These are phyloP conservation scores for Aspergillus viridinutans DNA, from an alignment of 2,329 filamentous ascomycete genomes.

Conservation along the genomic window DNA sequence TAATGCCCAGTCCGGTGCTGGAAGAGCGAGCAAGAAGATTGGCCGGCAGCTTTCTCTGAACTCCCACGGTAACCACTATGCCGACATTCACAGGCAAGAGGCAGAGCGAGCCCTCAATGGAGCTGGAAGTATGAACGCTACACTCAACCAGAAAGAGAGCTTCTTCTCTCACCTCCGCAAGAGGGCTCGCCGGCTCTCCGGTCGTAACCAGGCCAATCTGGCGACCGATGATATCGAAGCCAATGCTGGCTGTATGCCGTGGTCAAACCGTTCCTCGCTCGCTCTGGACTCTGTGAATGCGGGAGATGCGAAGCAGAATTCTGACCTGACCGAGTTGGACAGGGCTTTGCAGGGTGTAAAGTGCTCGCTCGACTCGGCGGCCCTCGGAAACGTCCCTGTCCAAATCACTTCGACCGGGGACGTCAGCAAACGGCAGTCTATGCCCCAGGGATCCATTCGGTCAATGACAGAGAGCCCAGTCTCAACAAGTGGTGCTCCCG, in stretches of 20 bases:
- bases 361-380: conserved; percentile 52
- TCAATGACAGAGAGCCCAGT: conserved; percentile 26
- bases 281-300: conserved; percentile 60
- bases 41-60: conserved; percentile 89
- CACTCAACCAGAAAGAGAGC: conserved; percentile 80
- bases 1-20: conserved; percentile 38
- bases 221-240: conserved; percentile 85
- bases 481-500: conserved; percentile 22
- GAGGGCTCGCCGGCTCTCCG: conserved; percentile 85
- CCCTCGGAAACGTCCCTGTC: conserved; percentile 34
- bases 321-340: conserved; percentile 58
- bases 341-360: conserved; percentile 58
- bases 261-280: conserved; percentile 83
- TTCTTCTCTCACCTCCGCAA: conserved; percentile 98
- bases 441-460: conserved; percentile 32
- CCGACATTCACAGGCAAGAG: conserved; percentile 83
- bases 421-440: conserved; percentile 36
- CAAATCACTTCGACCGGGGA: conserved; percentile 31
- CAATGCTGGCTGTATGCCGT: conserved; percentile 86
- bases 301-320: conserved; percentile 42
- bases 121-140: conserved; percentile 68
- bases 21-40: conserved; percentile 78
- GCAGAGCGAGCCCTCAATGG: conserved; percentile 88
- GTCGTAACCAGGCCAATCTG: conserved; percentile 78
- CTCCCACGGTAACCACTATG: conserved; percentile 88